Percentiles rank a stretch among this genome's conserved stretches.
Evolutionary conservation across 495 filamentous ascomycete species (phyloP).

Genomic region (Neurospora sp.): DNA sequence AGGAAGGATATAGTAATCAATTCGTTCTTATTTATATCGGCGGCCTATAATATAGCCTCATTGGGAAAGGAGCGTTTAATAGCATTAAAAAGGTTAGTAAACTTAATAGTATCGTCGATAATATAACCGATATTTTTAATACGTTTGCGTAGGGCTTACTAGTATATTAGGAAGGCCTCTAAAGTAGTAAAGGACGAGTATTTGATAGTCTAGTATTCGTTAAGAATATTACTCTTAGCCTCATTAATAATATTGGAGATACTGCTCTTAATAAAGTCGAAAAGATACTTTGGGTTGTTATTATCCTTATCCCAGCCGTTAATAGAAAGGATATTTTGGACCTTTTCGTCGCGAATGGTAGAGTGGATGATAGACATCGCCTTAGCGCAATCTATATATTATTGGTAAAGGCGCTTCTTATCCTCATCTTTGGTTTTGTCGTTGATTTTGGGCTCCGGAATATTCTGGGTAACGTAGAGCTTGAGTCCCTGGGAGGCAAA

Average conservation of each 20-base stretch:
- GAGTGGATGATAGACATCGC: no score
- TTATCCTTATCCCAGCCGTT: background rate
- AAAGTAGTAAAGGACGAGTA: no score
- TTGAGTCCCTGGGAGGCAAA: no score
- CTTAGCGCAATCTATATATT: no score
- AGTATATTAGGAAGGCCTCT: no score
- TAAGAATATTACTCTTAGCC: background rate
- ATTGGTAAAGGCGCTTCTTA: no score
- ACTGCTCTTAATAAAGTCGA: background rate
- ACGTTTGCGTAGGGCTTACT: background rate
- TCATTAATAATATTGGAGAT: background rate
- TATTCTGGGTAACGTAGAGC: no score
- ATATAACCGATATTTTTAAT: background rate
- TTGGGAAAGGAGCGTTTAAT: background rate
- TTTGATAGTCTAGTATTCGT: background rate
- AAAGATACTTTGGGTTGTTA: background rate
- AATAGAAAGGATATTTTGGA: background rate
- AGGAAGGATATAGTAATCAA: background rate
- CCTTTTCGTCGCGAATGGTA: no score
- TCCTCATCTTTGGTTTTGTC: no score
- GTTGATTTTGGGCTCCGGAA: no score
- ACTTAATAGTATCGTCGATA: background rate
- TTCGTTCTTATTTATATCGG: no score
- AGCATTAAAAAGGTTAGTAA: background rate
- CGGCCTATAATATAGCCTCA: background rate